phyloP scores from a whole-genome alignment of 257 asterid species.

The Apocynum venetum region DNA sequence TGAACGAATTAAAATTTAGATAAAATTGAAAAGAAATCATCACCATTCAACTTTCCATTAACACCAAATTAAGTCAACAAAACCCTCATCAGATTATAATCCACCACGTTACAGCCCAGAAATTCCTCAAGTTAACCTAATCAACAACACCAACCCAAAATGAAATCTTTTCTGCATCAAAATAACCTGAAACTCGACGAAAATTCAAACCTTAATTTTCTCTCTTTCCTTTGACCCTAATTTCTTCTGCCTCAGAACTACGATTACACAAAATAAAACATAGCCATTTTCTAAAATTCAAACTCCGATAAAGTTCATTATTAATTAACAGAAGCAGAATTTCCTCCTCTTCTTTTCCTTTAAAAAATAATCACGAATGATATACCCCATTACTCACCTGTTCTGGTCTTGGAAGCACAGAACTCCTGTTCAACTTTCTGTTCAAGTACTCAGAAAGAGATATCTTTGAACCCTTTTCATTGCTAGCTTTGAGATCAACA shows the following conservation, averaged over 20 bases:
- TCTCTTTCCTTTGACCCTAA: background rate
- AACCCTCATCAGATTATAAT: background rate
- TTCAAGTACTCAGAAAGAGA: conserved; percentile 67
- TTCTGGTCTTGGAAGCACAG: conserved; percentile 46
- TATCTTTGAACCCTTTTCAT: conserved; percentile 35
- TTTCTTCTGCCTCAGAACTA: background rate
- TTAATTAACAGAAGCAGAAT: too few species aligned
- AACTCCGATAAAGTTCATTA: background rate
- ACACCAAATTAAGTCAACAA: background rate
- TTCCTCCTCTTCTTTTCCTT: background rate
- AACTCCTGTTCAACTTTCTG: conserved; percentile 52
- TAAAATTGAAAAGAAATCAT: background rate
- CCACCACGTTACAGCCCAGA: too few species aligned
- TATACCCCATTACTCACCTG: conserved; percentile 29
- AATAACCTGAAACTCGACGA: background rate
- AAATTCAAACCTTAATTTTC: too few species aligned
- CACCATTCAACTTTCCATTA: background rate
- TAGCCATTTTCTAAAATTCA: background rate
- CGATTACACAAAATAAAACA: background rate
- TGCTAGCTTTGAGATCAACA: conserved; percentile 27
- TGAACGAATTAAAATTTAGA: background rate
- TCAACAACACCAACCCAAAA: background rate
- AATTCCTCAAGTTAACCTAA: background rate
- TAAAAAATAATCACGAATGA: background rate
- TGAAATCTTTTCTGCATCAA: background rate